Base-by-base conservation (phyloP, 179 eudicot species). In the Silene vulgaris region DNA sequence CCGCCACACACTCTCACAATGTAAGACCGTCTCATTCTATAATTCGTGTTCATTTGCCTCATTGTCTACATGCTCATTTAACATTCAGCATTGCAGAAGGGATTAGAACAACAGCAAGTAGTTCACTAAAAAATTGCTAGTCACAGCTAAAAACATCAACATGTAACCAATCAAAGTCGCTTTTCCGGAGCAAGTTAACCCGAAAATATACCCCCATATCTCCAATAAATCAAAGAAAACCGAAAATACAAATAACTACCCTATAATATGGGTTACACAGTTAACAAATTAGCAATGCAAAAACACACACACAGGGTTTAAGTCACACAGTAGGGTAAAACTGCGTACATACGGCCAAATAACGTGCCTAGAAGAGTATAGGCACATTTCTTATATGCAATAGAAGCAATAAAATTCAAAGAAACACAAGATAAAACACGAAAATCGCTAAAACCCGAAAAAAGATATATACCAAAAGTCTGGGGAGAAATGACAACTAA, bases 401-500 rank as follows among this genome's bases (percentile, higher is more conserved):
- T 32, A 5, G 1, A n/a, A 29, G 20, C 35, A 67, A 67, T 70
- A 19, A 50, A 21, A 50, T 70, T 6, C 12, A 70, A 6, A 71
- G 11, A 70, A 9, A 70, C 16, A 56, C 63, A 71, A 20, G 16
- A 13, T 0, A 66, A 8, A 30, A 75, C 60, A 65, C 29, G 59
- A 37, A 74, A 48, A 13, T 8, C 13, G 13, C 17, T 0, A 20
- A 8, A 2, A 52, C 5, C 8, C 60, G 19, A 35, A 72, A 2
- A 57, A 66, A 4, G 68, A 45, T 3, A 56, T 12, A 70, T 88
- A 87, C 90, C 83, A 76, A 87, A 74, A 78, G 3, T 85, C 62
- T 79, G 86, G 74, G 85, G 76, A 28, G 88, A 80, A 65, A 87
- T 79, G 77, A 91, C 86, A 56, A 91, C 93, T 37, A 91, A 78